Percentiles rank a stretch among this genome's conserved stretches.
Evolutionary conservation across 2,329 filamentous ascomycete genomes (phyloP).

Genomic region (Aspergillus japonicus): DNA sequence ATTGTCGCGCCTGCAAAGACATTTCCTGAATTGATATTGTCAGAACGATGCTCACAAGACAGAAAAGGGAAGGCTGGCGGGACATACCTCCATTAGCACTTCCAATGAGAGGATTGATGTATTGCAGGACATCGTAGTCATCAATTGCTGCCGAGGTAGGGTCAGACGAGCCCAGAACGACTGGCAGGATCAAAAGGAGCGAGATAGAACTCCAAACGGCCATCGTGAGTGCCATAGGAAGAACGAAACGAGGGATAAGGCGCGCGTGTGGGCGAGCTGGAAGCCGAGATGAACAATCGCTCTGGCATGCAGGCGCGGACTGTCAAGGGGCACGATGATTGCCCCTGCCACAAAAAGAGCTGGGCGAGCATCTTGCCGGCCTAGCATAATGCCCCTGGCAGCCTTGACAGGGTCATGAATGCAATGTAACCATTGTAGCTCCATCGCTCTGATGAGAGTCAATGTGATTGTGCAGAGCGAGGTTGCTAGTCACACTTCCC

Average conservation of each 20-base stretch:
- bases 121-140: slow-evolving; percentile 45
- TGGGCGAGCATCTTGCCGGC: not conserved
- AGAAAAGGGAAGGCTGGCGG: no score
- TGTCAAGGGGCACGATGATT: not conserved
- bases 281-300: not conserved
- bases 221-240: slow-evolving; percentile 1
- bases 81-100: slow-evolving; percentile 48
- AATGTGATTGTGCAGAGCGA: not conserved
- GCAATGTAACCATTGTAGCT: slow-evolving; percentile 5
- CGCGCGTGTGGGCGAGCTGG: not conserved
- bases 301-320: slow-evolving; percentile 1
- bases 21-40: slow-evolving; percentile 44
- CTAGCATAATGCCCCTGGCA: not conserved
- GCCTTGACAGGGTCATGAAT: not conserved
- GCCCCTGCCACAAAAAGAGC: not conserved
- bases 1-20: slow-evolving; percentile 57
- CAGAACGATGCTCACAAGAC: not conserved
- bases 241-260: not conserved
- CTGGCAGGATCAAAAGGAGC: slow-evolving; percentile 11
- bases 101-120: slow-evolving; percentile 55
- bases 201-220: slow-evolving; percentile 1
- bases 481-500: not conserved
- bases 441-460: not conserved
- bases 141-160: slow-evolving; percentile 14
- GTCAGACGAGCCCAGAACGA: slow-evolving; percentile 13